These are phyloP conservation scores for Pythium sukuiense DNA, from an alignment of 352 stramenopile genomes.

Conservation along the genomic window DNA sequence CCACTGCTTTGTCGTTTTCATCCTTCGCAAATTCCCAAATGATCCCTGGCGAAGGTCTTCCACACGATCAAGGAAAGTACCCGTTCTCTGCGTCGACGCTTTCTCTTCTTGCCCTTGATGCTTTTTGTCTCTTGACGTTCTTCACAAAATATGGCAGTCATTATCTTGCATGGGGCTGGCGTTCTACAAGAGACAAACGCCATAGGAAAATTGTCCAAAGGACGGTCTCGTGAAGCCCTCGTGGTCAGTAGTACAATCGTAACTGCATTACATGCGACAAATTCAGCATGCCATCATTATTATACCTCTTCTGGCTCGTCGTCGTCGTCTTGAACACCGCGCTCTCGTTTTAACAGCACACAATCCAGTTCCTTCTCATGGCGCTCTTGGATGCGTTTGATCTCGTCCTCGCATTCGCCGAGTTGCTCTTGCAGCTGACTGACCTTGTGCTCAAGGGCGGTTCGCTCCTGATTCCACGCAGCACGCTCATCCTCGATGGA, in stretches of 20 bases:
- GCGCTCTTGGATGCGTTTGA: slow-evolving; percentile 67
- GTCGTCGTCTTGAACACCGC: background rate
- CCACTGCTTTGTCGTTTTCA: too few species aligned
- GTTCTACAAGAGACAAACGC: too few species aligned
- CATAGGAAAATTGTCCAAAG: too few species aligned
- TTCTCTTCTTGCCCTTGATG: too few species aligned
- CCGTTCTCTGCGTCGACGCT: too few species aligned
- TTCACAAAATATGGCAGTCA: too few species aligned
- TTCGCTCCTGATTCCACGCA: slow-evolving; percentile 44
- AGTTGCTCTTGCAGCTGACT: slow-evolving; percentile 66
- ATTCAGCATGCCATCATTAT: slow-evolving; percentile 5
- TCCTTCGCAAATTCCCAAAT: too few species aligned
- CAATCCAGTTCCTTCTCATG: slow-evolving; percentile 35
- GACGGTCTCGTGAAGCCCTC: too few species aligned
- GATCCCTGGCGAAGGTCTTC: too few species aligned
- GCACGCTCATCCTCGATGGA: slow-evolving; percentile 30
- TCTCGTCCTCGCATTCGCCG: slow-evolving; percentile 81
- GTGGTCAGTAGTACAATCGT: background rate
- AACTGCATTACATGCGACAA: background rate
- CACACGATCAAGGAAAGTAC: too few species aligned
- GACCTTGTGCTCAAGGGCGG: slow-evolving; percentile 59
- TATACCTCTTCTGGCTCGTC: slow-evolving; percentile 16
- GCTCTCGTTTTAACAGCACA: slow-evolving; percentile 17
- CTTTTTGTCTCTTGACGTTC: too few species aligned
- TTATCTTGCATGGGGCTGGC: too few species aligned